phyloP scores from a whole-genome alignment of 306 rosid species.

The Prinsepia uniflora region DNA sequence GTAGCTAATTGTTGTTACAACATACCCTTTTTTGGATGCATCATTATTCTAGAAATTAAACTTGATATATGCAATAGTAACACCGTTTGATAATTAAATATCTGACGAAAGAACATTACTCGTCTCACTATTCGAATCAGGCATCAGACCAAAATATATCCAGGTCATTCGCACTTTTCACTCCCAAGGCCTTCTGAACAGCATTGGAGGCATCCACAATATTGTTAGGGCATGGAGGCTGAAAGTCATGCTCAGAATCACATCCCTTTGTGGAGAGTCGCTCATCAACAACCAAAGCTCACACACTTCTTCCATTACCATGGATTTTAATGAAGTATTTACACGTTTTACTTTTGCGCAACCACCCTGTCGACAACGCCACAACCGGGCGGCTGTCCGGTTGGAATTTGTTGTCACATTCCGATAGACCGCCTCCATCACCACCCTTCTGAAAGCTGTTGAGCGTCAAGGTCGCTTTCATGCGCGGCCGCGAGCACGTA shows the following conservation, averaged over 20 bases:
- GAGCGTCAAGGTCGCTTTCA: too few relatives aligned
- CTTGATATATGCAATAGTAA: too few relatives aligned
- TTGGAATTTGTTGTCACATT: too few relatives aligned
- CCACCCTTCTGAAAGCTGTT: too few relatives aligned
- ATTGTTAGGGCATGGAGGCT: conserved; percentile 47
- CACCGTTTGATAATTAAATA: neutral
- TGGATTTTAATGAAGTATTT: conserved; percentile 12
- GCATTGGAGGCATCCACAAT: conserved; percentile 40
- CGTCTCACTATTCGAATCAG: neutral
- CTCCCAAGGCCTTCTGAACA: conserved; percentile 34
- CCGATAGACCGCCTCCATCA: too few relatives aligned
- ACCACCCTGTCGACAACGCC: conserved; percentile 41
- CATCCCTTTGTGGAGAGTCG: conserved; percentile 38
- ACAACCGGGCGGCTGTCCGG: too few relatives aligned
- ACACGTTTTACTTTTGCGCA: conserved; percentile 31
- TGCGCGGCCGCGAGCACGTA: too few relatives aligned
- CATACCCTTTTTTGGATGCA: too few relatives aligned
- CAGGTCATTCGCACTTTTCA: conserved; percentile 11
- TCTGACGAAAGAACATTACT: neutral
- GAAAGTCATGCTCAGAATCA: conserved; percentile 20
- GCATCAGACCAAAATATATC: conserved; percentile 26
- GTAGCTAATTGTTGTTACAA: too few relatives aligned
- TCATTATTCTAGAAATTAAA: too few relatives aligned
- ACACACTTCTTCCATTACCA: conserved; percentile 40
- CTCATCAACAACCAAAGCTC: conserved; percentile 54